Evolutionary conservation across 2,329 filamentous ascomycete species (phyloP), one percentile per base, ranked within the genome.

Genomic region (Fusarium sp.): DNA sequence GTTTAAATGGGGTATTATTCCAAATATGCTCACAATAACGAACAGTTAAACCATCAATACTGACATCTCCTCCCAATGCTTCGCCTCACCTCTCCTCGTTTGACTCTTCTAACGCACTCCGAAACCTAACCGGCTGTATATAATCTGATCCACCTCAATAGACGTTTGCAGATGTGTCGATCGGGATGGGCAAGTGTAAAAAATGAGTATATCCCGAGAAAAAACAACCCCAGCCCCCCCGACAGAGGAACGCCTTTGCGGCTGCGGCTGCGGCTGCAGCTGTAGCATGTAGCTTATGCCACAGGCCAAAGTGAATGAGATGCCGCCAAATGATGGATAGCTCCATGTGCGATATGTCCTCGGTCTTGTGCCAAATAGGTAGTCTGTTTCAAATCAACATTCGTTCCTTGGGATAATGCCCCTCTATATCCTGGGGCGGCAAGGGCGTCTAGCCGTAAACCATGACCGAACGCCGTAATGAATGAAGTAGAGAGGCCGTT

Each of bases 1-100:
- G 61, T 77, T 73, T 73, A 76, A 68, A 73, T 67, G 76, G 72
- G 76, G 76, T 78, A 78, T 78, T 78, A 74, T 78, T 78, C 76
- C 73, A 78, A 76, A 74, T 77, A 75, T 76, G 74, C 66, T 78
- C 67, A 76, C 68, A 70, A 67, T 74, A 75, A 74, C 73, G 66
- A 69, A 72, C 68, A 70, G 67, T 57, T 58, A 69, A 71, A 76
- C 71, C 76, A 77, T 69, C 59, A 77, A 73, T 71, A 71, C 66
- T 62, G 47, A 65, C 76, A 69, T 64, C 72, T 69, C 58, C 57
- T 15, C 57, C 54, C 20, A 47, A 60, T 69, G 52, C 57, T 65
- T 65, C 43, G 43, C 57, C 67, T 65, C 43, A 43, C 57, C 69
- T 65, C 56, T 54, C 62, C 43, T 61, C 32, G 38, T 37, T 56